Percentiles rank a stretch among this genome's conserved stretches.
Conservation (phyloP, 345 rosid genomes). For the Syzygium jambos region DNA sequence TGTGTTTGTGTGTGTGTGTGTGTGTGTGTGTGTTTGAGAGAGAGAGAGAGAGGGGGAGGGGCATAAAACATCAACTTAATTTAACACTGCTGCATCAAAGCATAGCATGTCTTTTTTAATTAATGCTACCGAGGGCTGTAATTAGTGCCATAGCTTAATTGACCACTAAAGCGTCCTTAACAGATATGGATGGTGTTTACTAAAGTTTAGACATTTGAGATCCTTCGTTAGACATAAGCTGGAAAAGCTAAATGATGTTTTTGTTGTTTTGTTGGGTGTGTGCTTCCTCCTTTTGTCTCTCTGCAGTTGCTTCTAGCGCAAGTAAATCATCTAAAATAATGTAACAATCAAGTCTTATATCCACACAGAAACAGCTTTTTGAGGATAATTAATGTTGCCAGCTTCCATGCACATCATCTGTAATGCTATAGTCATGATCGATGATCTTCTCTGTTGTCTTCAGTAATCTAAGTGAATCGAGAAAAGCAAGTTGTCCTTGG, state of each 20-base stretch:
- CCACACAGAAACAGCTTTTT: neutral
- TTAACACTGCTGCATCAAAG: neutral
- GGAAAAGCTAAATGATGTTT: conserved; percentile 1
- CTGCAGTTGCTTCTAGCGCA: neutral
- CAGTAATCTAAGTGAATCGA: neutral
- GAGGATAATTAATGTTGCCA: neutral
- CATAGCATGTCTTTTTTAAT: neutral
- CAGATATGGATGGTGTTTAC: neutral
- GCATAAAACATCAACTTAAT: neutral
- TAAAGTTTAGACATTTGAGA: conserved; percentile 1
- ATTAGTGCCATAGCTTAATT: neutral
- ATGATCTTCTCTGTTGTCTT: neutral
- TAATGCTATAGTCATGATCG: neutral
- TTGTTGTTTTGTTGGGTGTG: neutral
- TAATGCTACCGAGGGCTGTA: neutral
- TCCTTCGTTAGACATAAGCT: neutral
- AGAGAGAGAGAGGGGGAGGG: neutral
- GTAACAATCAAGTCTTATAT: neutral
- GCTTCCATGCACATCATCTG: neutral
- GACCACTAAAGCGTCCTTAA: neutral
- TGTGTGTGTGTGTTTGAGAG: neutral
- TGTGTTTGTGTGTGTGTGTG: neutral
- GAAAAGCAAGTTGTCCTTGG: neutral
- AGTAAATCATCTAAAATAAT: neutral
- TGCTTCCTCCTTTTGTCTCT: neutral